These are phyloP conservation scores for Alternaria rosae DNA, from an alignment of 2,329 filamentous ascomycete species.

Conservation along the genomic window DNA sequence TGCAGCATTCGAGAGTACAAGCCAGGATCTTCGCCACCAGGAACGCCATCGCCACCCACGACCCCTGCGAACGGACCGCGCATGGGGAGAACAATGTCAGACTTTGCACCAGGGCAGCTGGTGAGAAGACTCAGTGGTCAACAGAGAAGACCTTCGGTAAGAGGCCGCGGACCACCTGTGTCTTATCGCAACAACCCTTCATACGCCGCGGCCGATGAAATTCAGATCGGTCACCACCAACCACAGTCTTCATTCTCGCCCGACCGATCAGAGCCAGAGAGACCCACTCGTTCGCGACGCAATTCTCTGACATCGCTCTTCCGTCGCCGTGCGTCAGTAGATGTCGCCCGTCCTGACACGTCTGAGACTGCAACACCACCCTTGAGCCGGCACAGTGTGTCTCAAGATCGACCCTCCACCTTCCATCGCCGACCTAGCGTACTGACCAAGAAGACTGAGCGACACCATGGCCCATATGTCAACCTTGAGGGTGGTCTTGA, in stretches of 20 bases:
- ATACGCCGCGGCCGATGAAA: constrained; percentile 41
- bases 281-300: constrained; percentile 40
- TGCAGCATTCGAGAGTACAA: constrained; percentile 88
- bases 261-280: constrained; percentile 38
- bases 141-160: constrained; percentile 33
- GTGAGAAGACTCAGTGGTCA: constrained; percentile 51
- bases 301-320: constrained; percentile 46
- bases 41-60: constrained; percentile 60
- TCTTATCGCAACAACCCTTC: constrained; percentile 50
- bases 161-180: constrained; percentile 45
- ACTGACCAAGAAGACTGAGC: constrained; percentile 50
- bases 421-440: constrained; percentile 57
- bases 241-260: constrained; percentile 49
- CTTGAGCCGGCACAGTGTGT: constrained; percentile 20
- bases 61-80: constrained; percentile 35
- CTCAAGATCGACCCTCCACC: constrained; percentile 44
- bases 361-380: constrained; percentile 33
- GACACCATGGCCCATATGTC: constrained; percentile 55
- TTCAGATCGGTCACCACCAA: constrained; percentile 31
- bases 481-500: constrained; percentile 86
- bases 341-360: constrained; percentile 34
- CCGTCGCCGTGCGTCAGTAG: constrained; percentile 44
- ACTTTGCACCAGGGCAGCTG: constrained; percentile 51
- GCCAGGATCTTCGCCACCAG: constrained; percentile 75
- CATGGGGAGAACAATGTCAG: constrained; percentile 42